These are phyloP conservation scores for Dendrobium nobile DNA, from an alignment of 106 monocot genomes.

Conservation along the genomic window DNA sequence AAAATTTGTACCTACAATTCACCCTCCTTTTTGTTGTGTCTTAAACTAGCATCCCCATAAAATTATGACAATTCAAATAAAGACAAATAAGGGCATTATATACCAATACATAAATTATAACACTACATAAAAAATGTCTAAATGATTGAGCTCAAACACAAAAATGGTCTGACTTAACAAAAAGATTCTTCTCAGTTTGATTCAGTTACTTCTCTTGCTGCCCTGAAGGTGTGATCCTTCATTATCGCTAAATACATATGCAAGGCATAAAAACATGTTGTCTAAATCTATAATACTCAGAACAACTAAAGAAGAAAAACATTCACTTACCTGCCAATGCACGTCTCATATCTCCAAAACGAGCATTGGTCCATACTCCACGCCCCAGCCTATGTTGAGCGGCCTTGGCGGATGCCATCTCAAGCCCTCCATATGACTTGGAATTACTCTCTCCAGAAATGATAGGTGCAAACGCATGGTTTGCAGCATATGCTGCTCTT, in stretches of 20 bases:
- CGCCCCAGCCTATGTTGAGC: slow-evolving; percentile 33
- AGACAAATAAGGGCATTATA: no score
- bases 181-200: background rate
- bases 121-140: background rate
- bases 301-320: background rate
- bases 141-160: background rate
- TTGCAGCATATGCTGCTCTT: slow-evolving; percentile 54
- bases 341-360: slow-evolving; percentile 63
- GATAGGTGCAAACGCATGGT: slow-evolving; percentile 19
- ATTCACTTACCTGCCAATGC: slow-evolving; percentile 50
- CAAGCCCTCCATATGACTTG: slow-evolving; percentile 24
- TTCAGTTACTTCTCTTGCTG: background rate
- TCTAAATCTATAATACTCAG: background rate
- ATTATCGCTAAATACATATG: background rate
- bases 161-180: background rate
- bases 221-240: background rate
- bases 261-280: background rate
- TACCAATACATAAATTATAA: background rate
- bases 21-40: no score
- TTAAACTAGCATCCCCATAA: no score
- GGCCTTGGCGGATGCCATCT: slow-evolving; percentile 54
- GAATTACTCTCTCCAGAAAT: slow-evolving; percentile 20
- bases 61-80: no score
- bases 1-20: no score
- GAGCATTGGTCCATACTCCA: background rate